phyloP scores from a whole-genome alignment of 306 rosid genomes.

The Prunus dulcis region DNA sequence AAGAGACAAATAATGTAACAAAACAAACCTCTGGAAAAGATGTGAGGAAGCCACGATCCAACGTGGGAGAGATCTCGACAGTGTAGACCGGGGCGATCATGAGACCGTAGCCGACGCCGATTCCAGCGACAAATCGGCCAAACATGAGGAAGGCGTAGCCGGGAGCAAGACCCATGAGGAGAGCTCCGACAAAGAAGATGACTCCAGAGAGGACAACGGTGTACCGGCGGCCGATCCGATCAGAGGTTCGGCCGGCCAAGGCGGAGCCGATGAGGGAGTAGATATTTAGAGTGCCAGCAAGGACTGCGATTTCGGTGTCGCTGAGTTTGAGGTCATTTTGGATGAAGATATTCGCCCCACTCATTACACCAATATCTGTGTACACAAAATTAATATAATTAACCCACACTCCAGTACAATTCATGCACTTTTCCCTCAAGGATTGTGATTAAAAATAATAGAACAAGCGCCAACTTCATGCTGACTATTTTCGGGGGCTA shows the following conservation, averaged over 20 bases:
- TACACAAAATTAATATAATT: too few relatives aligned
- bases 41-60: conserved; percentile 58
- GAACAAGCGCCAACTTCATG: too few relatives aligned
- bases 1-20: too few relatives aligned
- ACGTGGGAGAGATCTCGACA: conserved; percentile 49
- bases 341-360: conserved; percentile 55
- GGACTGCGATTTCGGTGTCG: conserved; percentile 40
- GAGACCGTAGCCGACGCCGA: conserved; percentile 55
- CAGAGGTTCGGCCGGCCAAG: conserved; percentile 57
- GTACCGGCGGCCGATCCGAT: conserved; percentile 68
- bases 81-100: conserved; percentile 60
- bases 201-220: conserved; percentile 42
- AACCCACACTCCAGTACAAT: too few relatives aligned
- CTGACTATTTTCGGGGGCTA: too few relatives aligned
- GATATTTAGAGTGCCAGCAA: conserved; percentile 48
- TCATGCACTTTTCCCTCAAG: too few relatives aligned
- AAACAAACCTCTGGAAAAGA: conserved; percentile 46
- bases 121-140: conserved; percentile 42
- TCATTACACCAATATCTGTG: conserved; percentile 68
- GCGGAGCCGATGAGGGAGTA: conserved; percentile 51
- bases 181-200: conserved; percentile 51
- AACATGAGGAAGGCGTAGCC: conserved; percentile 48
- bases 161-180: conserved; percentile 56
- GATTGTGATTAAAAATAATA: too few relatives aligned
- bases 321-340: conserved; percentile 38